Evolutionary conservation across 2,329 filamentous ascomycete genomes (phyloP), one percentile per base, ranked within the genome.

Genomic region (Ceratocystis eucalypticola): DNA sequence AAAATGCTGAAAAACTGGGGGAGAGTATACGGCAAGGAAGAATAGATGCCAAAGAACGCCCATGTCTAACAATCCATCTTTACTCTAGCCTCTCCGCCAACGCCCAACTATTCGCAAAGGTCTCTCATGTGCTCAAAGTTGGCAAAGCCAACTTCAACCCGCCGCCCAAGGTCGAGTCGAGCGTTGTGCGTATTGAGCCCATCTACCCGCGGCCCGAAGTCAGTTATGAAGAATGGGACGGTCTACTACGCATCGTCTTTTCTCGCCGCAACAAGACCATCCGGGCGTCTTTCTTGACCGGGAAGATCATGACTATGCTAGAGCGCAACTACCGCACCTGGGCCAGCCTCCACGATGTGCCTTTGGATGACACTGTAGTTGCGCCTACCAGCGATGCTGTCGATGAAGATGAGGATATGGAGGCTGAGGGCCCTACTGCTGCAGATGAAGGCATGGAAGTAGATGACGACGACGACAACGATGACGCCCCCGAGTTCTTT

Each of bases 71-170:
- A 64, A 63, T 17, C 7, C 25, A n/a, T 28, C 5, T 17, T 8
- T 37, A 37, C 33, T 22, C 2, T 48, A 68, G 66, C n/a, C 80
- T 97, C 30, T 89, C 85, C 1, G 93, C 96, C 67, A 97, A 97
- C 72, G 90, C 89, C 20, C 93, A 97, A 74, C 96, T 97, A 81
- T 96, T 79, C 75, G 89, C 80, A 68, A 80, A 79, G 68, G 80
- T 81, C 72, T 80, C 79, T n/a, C 79, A 82, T 75, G 85, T 96
- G 71, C 90, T 96, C 87, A 96, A 96, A 78, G 93, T 97, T 59
- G 91, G 92, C 70, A 89, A 88, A 77, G 94, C 95, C 77, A 97
- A 97, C 78, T 99, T 97, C 82, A 91, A 90, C 69, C 94, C 94
- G 0, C 93, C 94, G 0, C 94, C 94, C 7, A 84, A 91, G 72